Conservation (phyloP, 352 stramenopile species). For the Saprolegnia diclina region DNA sequence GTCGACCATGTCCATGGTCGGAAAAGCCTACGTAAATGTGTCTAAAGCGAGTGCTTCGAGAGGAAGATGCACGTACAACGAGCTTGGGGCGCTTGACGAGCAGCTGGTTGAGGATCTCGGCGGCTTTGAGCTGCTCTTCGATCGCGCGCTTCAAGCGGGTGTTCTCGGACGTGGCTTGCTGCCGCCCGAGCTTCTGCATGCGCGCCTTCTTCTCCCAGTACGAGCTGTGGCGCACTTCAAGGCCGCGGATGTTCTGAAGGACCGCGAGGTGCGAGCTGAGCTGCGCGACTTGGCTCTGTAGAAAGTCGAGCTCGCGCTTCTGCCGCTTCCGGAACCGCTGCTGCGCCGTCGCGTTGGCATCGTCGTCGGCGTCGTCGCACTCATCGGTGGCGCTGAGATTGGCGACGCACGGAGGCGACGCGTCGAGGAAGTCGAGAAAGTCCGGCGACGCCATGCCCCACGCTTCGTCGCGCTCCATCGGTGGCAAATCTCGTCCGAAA, state of each 20-base stretch:
- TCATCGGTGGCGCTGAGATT: background rate
- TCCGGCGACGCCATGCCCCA: background rate
- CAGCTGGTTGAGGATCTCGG: constrained; percentile 6
- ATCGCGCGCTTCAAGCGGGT: constrained; percentile 3
- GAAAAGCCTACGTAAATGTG: background rate
- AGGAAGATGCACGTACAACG: background rate
- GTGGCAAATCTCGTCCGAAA: background rate
- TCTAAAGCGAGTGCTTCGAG: background rate
- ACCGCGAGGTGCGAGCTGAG: background rate
- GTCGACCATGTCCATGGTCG: constrained; percentile 17
- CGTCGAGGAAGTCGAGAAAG: constrained; percentile 1
- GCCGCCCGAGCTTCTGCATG: constrained; percentile 1
- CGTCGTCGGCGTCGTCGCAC: background rate
- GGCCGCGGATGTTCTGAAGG: constrained; percentile 1
- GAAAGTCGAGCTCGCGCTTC: constrained; percentile 1
- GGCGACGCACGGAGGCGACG: background rate
- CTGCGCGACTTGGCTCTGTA: background rate
- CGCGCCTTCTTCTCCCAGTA: constrained; percentile 15
- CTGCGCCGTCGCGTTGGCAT: background rate
- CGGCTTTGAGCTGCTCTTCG: constrained; percentile 12
- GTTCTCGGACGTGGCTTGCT: constrained; percentile 1
- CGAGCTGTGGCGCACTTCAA: constrained; percentile 1
- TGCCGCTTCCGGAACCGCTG: constrained; percentile 9
- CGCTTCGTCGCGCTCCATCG: background rate
- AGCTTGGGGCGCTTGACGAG: constrained; percentile 7